These are phyloP conservation scores for Eucalyptus cloeziana DNA, from an alignment of 345 rosid genomes.

Conservation along the genomic window DNA sequence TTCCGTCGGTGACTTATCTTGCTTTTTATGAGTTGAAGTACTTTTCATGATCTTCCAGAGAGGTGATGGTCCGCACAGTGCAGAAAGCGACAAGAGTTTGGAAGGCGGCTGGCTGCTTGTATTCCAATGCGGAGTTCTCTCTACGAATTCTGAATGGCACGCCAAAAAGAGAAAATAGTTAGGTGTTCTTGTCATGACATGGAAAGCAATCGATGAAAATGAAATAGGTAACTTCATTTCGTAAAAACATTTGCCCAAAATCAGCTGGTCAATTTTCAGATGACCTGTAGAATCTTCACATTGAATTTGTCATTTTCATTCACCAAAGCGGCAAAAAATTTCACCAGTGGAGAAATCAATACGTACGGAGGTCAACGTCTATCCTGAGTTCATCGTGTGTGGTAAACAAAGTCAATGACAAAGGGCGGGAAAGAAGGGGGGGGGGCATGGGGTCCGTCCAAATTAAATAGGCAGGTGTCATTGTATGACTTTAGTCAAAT, in stretches of 20 bases:
- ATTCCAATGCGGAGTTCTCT: background rate
- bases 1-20: background rate
- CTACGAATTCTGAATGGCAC: background rate
- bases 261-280: background rate
- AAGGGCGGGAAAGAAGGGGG: background rate
- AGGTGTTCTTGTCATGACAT: background rate
- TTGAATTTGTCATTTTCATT: background rate
- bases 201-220: background rate
- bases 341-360: background rate
- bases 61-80: background rate
- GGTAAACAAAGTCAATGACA: background rate
- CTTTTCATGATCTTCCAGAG: background rate
- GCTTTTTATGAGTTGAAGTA: background rate
- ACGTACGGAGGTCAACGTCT: background rate
- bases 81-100: background rate
- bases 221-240: background rate
- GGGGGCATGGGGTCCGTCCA: background rate
- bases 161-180: background rate
- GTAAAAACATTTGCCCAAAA: background rate
- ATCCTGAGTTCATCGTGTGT: background rate
- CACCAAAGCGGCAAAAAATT: background rate
- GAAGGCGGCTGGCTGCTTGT: background rate
- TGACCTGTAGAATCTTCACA: background rate
- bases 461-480: background rate
- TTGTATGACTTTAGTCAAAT: background rate